Conservation (phyloP, 306 rosid genomes). For the Prunus mongolica region DNA sequence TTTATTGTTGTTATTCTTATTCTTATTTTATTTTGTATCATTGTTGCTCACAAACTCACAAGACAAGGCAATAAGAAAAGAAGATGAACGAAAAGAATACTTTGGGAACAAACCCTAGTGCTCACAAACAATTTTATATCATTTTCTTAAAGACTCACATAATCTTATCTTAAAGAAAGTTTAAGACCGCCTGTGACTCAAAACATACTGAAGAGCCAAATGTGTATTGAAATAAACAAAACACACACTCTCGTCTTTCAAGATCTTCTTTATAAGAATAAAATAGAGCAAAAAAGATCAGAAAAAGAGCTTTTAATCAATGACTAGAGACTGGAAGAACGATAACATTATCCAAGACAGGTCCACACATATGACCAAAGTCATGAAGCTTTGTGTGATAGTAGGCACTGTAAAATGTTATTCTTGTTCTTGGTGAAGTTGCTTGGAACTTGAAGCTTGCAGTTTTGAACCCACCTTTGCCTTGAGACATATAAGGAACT, state of each 20-base stretch:
- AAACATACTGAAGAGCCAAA: neutral
- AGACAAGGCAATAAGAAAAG: too few relatives aligned
- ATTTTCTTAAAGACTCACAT: neutral
- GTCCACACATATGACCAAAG: slow-evolving; percentile 50
- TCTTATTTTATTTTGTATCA: too few relatives aligned
- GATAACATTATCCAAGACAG: slow-evolving; percentile 42
- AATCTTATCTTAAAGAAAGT: neutral
- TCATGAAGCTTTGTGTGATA: slow-evolving; percentile 44
- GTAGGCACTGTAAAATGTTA: slow-evolving; percentile 45
- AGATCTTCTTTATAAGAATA: neutral
- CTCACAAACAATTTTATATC: too few relatives aligned
- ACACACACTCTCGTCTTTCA: neutral
- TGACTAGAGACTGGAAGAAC: slow-evolving; percentile 27
- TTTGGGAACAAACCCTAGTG: too few relatives aligned
- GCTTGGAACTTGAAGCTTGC: slow-evolving; percentile 47
- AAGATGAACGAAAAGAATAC: too few relatives aligned
- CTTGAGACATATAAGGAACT: slow-evolving; percentile 35
- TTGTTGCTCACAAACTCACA: too few relatives aligned
- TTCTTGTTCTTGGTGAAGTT: slow-evolving; percentile 17
- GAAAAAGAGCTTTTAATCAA: neutral
- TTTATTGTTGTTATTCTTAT: too few relatives aligned
- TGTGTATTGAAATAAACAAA: neutral
- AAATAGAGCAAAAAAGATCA: neutral
- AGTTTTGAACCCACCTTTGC: slow-evolving; percentile 39
- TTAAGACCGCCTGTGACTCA: neutral